Percentiles rank a stretch among this genome's conserved stretches.
These are phyloP conservation scores for Calocybe gangraenosa DNA, from an alignment of 768 basidiomycete genomes.

Conservation along the genomic window DNA sequence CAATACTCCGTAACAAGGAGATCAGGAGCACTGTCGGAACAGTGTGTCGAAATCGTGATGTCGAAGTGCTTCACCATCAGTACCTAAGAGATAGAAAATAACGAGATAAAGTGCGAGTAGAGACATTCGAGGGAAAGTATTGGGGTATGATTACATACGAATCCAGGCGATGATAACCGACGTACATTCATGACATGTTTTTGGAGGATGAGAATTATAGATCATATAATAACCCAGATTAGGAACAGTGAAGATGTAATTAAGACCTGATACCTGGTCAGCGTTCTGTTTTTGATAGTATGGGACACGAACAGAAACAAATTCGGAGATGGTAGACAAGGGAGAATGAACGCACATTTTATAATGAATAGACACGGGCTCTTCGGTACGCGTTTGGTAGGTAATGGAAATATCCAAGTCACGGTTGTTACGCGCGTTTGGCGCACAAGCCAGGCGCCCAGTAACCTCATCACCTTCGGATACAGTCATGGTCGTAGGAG, in stretches of 20 bases:
- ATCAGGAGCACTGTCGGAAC: not conserved
- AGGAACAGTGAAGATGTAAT: slow-evolving; percentile 34
- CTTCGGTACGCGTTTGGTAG: slow-evolving; percentile 49
- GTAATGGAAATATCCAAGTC: slow-evolving; percentile 88
- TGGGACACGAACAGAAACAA: slow-evolving; percentile 13
- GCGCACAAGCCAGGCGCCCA: slow-evolving; percentile 74
- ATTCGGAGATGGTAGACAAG: slow-evolving; percentile 8
- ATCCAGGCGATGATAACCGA: no score
- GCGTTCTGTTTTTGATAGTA: slow-evolving; percentile 34
- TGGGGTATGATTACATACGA: no score
- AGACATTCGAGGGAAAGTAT: no score
- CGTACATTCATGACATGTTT: not conserved
- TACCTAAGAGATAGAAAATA: slow-evolving; percentile 11
- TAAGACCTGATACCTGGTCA: slow-evolving; percentile 76
- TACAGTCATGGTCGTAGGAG: slow-evolving; percentile 70
- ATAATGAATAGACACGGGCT: slow-evolving; percentile 51
- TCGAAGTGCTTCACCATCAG: slow-evolving; percentile 6
- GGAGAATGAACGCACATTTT: slow-evolving; percentile 74
- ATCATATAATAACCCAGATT: no score
- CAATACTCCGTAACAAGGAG: not conserved
- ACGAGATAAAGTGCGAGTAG: slow-evolving; percentile 1
- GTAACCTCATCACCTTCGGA: slow-evolving; percentile 66
- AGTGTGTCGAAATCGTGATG: no score
- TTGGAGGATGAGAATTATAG: no score
- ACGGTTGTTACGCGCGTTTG: slow-evolving; percentile 90